phyloP scores from a whole-genome alignment of 2,329 filamentous ascomycete species.

The Trichoderma atrobrunneum region DNA sequence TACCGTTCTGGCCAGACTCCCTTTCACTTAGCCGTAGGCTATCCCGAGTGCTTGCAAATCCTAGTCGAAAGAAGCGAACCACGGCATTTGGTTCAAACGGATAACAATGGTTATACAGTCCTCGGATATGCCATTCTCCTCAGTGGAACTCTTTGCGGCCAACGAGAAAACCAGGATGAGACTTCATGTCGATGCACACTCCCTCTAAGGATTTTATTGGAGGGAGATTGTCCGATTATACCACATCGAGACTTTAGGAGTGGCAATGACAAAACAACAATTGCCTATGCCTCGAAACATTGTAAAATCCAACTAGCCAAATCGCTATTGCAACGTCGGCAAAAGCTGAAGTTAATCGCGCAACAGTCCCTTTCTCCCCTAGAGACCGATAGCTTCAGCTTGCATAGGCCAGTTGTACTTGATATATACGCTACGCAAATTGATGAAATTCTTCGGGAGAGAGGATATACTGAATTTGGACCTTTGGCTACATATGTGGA shows the following conservation, averaged over 20 bases:
- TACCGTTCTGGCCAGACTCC: background rate
- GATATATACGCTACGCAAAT: background rate
- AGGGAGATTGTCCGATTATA: background rate
- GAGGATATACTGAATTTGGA: background rate
- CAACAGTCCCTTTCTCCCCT: background rate
- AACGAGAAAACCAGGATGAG: background rate
- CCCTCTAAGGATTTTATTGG: background rate
- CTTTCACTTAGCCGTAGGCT: background rate
- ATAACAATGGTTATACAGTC: background rate
- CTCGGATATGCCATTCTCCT: background rate
- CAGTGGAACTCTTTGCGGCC: background rate
- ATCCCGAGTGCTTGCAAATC: background rate
- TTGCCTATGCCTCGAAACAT: background rate
- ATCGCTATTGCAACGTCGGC: background rate
- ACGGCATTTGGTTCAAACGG: background rate
- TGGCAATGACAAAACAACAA: accelerated
- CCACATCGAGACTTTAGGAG: background rate
- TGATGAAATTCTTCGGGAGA: background rate
- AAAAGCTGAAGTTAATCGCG: background rate
- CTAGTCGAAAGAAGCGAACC: background rate
- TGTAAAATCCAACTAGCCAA: background rate
- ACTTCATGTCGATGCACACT: background rate
- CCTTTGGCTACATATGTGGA: background rate
- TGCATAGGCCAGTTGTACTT: background rate
- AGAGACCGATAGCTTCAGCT: background rate